Conservation (phyloP, 1,284 basidiomycete species). For the Phellinidium pouzarii region DNA sequence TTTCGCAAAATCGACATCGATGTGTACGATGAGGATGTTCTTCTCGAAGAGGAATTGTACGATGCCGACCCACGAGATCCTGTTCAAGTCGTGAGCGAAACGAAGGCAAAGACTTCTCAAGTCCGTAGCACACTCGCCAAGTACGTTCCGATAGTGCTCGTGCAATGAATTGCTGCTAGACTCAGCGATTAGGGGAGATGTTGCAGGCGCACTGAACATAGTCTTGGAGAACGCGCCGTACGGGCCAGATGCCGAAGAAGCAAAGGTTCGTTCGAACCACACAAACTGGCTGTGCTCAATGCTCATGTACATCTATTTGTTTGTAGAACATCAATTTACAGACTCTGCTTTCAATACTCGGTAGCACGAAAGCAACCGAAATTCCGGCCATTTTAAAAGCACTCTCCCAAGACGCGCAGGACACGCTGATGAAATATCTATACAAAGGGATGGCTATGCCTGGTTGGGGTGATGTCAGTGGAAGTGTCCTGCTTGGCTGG, state of each 20-base stretch:
- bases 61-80: conserved; percentile 82
- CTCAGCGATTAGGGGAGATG: conserved; percentile 57
- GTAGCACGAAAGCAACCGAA: conserved; percentile 89
- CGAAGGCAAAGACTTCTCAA: conserved; percentile 65
- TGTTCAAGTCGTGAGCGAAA: conserved; percentile 66
- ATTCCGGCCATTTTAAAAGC: conserved; percentile 73
- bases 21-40: conserved; percentile 85
- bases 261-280: conserved; percentile 58
- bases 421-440: conserved; percentile 95
- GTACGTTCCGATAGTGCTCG: conserved; percentile 36
- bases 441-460: conserved; percentile 94
- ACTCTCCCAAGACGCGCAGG: conserved; percentile 77
- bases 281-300: conserved; percentile 2
- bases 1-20: conserved; percentile 96
- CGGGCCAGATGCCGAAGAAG: conserved; percentile 79
- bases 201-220: conserved; percentile 59
- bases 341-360: conserved; percentile 87
- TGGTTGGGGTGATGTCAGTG: conserved; percentile 78
- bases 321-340: conserved; percentile 70
- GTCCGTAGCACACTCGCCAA: conserved; percentile 71
- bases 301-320: background rate
- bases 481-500: conserved; percentile 89
- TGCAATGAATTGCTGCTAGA: background rate
- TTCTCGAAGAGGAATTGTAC: conserved; percentile 82
- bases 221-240: conserved; percentile 79